Conservation (phyloP, 2,329 filamentous ascomycete species). For the Waltergamsia citrina region DNA sequence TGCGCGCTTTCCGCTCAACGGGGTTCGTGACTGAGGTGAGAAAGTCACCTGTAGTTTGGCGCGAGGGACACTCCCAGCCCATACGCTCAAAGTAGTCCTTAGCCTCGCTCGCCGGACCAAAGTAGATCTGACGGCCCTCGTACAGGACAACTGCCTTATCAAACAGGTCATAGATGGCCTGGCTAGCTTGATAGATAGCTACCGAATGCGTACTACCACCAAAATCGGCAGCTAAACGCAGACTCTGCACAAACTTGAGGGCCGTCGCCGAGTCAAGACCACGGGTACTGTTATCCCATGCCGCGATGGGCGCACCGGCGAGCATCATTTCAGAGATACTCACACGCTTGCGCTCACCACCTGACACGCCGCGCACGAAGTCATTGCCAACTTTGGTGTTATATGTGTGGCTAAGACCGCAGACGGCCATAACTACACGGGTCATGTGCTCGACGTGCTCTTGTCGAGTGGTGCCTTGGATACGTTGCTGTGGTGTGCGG, state of each 20-base stretch:
- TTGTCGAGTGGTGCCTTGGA: constrained; percentile 49
- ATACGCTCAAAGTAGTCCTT: constrained; percentile 57
- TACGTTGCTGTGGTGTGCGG: constrained; percentile 55
- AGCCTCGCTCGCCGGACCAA: constrained; percentile 51
- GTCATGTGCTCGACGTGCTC: constrained; percentile 55
- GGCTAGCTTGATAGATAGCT: constrained; percentile 64
- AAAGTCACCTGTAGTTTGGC: constrained; percentile 63
- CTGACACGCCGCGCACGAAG: constrained; percentile 61
- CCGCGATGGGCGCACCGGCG: constrained; percentile 42
- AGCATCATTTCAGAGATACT: constrained; percentile 72
- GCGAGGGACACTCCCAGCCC: constrained; percentile 57
- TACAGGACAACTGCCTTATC: constrained; percentile 70
- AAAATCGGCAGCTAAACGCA: constrained; percentile 57
- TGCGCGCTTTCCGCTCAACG: constrained; percentile 41
- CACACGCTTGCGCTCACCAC: constrained; percentile 70
- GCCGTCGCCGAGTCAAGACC: constrained; percentile 68
- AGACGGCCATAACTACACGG: constrained; percentile 37
- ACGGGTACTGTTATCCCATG: constrained; percentile 67
- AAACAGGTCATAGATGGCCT: constrained; percentile 62
- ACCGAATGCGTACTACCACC: constrained; percentile 50
- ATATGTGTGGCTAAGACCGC: constrained; percentile 63
- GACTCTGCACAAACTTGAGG: constrained; percentile 59
- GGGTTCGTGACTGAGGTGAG: constrained; percentile 61
- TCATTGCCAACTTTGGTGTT: constrained; percentile 70
- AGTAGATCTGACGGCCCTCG: constrained; percentile 71